Conservation (phyloP, 1,284 basidiomycete species). For the Heterobasidion parviporum region DNA sequence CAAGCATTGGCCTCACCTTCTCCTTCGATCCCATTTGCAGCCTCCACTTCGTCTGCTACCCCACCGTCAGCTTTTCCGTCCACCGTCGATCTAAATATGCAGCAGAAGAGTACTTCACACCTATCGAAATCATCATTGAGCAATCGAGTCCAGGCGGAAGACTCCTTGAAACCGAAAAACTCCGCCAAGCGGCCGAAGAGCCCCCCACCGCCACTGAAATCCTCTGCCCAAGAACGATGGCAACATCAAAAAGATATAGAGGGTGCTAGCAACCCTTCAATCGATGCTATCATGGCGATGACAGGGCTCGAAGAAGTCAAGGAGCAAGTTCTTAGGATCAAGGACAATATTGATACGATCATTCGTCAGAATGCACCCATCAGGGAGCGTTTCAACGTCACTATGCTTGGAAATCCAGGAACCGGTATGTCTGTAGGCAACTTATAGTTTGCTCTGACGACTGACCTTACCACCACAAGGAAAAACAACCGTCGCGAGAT, state of each 20-base stretch:
- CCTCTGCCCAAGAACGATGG: constrained; percentile 17
- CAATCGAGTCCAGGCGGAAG: neutral
- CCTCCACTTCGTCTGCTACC: no score
- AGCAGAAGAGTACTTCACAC: neutral
- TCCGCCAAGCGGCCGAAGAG: neutral
- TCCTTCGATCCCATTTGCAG: no score
- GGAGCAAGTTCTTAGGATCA: constrained; percentile 20
- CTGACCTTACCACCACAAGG: constrained; percentile 25
- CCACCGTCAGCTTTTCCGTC: no score
- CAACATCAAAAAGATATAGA: constrained; percentile 20
- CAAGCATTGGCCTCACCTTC: neutral
- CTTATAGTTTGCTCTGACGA: constrained; percentile 24
- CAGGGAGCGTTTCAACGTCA: constrained; percentile 27
- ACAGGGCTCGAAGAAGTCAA: constrained; percentile 26
- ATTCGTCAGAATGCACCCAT: constrained; percentile 18
- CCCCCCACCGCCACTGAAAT: neutral
- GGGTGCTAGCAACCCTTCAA: constrained; percentile 16
- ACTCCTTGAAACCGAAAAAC: neutral
- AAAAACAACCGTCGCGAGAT: constrained; percentile 60
- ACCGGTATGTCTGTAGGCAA: constrained; percentile 18
- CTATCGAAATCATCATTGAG: neutral
- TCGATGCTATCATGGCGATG: constrained; percentile 26
- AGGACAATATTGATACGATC: constrained; percentile 19
- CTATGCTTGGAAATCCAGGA: constrained; percentile 27
- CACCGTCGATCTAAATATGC: neutral